Evolutionary conservation across 1,139 yeast species (phyloP).

Genomic region (Kodamaea sp.): DNA sequence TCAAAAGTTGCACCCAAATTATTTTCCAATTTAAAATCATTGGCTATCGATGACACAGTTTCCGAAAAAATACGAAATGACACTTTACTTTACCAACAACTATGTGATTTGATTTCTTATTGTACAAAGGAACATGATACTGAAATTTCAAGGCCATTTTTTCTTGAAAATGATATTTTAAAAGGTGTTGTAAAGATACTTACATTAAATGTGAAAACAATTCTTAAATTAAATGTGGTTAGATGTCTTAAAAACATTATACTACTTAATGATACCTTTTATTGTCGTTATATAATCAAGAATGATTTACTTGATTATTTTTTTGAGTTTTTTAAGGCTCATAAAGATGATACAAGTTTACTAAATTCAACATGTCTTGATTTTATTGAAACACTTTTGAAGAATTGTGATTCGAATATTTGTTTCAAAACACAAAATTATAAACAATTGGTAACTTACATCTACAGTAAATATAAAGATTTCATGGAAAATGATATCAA

Average conservation of each 20-base stretch:
- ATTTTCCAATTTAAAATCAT: conserved; percentile 48
- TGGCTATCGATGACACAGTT: conserved; percentile 15
- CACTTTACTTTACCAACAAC: conserved; percentile 51
- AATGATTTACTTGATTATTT: conserved; percentile 50
- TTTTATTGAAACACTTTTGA: conserved; percentile 53
- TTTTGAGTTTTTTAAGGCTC: conserved; percentile 48
- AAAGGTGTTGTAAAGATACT: conserved; percentile 49
- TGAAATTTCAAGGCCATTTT: conserved; percentile 53
- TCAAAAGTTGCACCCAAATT: conserved; percentile 55
- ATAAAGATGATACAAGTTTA: conserved; percentile 54
- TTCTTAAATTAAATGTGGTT: conserved; percentile 61
- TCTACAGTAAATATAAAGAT: conserved; percentile 41
- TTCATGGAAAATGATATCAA: conserved; percentile 29
- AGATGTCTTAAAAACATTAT: conserved; percentile 61
- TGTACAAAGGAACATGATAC: conserved; percentile 64
- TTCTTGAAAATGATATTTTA: conserved; percentile 54
- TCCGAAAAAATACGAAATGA: conserved; percentile 22
- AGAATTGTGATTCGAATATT: conserved; percentile 24
- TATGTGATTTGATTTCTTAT: conserved; percentile 67
- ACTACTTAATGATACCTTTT: conserved; percentile 56
- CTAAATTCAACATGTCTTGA: conserved; percentile 77
- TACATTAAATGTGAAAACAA: conserved; percentile 36
- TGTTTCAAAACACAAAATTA: conserved; percentile 34
- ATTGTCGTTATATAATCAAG: conserved; percentile 55
- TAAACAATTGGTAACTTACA: conserved; percentile 45